Conservation (phyloP, 176 grass and related monocot genomes). For the Avena atlantica region DNA sequence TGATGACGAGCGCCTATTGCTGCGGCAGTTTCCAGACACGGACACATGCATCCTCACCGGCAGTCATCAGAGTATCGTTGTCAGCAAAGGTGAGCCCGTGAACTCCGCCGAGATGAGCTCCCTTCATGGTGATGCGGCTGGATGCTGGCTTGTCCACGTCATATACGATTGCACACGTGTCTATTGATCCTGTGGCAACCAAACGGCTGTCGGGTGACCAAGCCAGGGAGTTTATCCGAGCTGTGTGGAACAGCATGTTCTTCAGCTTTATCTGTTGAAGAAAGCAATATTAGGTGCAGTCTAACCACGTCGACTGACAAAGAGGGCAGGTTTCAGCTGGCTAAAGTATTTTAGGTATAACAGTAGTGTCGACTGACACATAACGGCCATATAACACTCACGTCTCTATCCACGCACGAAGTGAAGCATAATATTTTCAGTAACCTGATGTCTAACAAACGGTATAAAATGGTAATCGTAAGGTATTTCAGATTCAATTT, state of each 20-base stretch:
- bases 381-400: neutral
- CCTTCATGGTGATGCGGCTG: conserved; percentile 79
- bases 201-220: conserved; percentile 89
- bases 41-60: conserved; percentile 87
- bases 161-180: conserved; percentile 88
- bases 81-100: conserved; percentile 76
- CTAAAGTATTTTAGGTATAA: neutral
- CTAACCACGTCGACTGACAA: neutral
- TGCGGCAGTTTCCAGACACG: conserved; percentile 83
- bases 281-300: conserved; percentile 23
- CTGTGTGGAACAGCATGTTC: conserved; percentile 97
- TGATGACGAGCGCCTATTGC: conserved; percentile 46
- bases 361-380: neutral
- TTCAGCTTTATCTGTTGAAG: conserved; percentile 80
- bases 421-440: conserved; percentile 4
- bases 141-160: conserved; percentile 85
- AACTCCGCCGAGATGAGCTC: conserved; percentile 95
- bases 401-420: neutral
- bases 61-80: conserved; percentile 66
- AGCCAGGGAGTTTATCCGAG: conserved; percentile 81
- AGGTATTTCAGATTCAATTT: conserved; percentile 1
- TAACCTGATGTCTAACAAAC: conserved; percentile 19
- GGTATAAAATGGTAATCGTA: neutral
- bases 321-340: conserved; percentile 4
- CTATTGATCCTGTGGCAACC: conserved; percentile 90